Evolutionary conservation across 2,329 filamentous ascomycete genomes (phyloP).

Genomic region (Diaporthe batatas): DNA sequence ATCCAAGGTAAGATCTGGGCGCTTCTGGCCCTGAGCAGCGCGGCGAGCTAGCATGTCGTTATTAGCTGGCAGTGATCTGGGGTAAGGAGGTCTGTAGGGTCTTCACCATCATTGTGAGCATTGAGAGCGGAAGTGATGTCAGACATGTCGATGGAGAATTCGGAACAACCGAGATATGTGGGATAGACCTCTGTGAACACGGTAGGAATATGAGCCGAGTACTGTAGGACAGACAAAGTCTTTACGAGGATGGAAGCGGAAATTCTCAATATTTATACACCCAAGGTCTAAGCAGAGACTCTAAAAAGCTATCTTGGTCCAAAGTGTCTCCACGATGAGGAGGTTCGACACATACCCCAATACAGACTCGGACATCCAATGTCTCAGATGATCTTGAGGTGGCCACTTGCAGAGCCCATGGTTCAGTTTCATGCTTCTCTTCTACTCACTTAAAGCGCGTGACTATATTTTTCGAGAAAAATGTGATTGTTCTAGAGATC

Average conservation of each 20-base stretch:
- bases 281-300: background rate
- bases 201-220: background rate
- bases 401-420: background rate
- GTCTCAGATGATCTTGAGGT: background rate
- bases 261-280: background rate
- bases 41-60: background rate
- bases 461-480: background rate
- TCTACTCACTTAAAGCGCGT: background rate
- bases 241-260: background rate
- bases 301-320: background rate
- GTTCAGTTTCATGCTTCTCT: background rate
- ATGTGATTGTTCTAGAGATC: background rate
- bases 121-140: conserved; percentile 4
- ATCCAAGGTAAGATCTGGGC: conserved; percentile 18
- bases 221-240: background rate
- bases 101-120: conserved; percentile 12
- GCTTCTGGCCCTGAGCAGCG: background rate
- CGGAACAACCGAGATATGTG: too few species aligned
- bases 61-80: background rate
- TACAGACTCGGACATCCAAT: background rate
- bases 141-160: background rate
- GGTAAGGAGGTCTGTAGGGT: too few species aligned
- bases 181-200: background rate
- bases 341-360: too few species aligned
- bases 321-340: background rate